A percentile compares a stretch with the other conserved stretches of the same genome.
Evolutionary conservation across 495 filamentous ascomycete species (phyloP).

Genomic region (Talaromyces nanjingensis): DNA sequence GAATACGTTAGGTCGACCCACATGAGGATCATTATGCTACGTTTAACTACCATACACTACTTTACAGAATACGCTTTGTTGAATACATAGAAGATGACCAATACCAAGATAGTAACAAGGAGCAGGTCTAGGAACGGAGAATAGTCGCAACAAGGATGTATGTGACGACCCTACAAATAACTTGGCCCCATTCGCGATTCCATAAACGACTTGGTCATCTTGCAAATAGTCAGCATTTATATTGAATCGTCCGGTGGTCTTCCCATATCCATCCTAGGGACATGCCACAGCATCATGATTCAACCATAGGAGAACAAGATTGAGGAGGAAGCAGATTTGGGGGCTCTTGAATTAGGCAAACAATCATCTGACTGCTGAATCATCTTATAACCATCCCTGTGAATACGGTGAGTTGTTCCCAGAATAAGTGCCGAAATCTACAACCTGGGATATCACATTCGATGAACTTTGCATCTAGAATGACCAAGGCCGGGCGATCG

Average conservation of each 20-base stretch:
- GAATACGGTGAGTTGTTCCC: not conserved
- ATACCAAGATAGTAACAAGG: not conserved
- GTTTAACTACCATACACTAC: not conserved
- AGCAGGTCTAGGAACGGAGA: not conserved
- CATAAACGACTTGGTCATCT: not conserved
- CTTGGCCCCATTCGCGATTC: not conserved
- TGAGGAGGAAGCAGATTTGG: not conserved
- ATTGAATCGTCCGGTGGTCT: not conserved
- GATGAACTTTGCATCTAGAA: not conserved
- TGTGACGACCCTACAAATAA: not conserved
- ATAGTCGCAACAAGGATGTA: not conserved
- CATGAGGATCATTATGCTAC: not conserved
- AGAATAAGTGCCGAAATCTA: not conserved
- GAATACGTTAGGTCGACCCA: not conserved
- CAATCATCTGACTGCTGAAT: not conserved
- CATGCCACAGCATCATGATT: not conserved
- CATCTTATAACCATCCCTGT: not conserved
- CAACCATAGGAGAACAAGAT: not conserved
- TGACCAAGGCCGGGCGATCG: not conserved
- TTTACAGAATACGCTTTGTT: not conserved
- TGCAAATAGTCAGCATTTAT: not conserved
- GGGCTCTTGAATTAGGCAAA: not conserved
- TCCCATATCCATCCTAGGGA: not conserved
- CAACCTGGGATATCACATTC: not conserved
- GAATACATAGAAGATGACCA: not conserved